These are phyloP conservation scores for Goniomonas avonlea DNA, from an alignment of 78 protist species.

Conservation along the genomic window DNA sequence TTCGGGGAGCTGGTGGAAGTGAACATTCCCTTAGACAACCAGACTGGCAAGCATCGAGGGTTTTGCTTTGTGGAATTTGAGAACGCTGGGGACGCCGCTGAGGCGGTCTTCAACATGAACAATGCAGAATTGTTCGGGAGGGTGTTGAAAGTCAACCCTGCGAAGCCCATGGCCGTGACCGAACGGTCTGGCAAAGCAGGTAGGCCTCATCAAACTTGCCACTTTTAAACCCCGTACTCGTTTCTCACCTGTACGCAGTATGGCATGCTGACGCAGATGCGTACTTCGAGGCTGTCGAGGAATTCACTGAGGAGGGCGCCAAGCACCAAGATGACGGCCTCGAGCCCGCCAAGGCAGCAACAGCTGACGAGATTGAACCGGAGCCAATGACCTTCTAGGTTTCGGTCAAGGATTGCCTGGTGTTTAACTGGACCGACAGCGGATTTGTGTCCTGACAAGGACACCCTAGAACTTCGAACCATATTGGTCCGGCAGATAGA, in stretches of 20 bases:
- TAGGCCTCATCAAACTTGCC: no score
- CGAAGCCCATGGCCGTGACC: constrained; percentile 18
- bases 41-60: constrained; percentile 30
- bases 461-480: no score
- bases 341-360: no score
- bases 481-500: no score
- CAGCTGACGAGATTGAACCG: no score
- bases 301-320: no score
- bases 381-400: no score
- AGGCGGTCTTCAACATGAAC: constrained; percentile 24
- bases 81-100: not conserved
- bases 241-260: not conserved
- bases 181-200: not conserved
- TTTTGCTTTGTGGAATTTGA: constrained; percentile 40
- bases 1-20: constrained; percentile 30
- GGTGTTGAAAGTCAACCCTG: constrained; percentile 8
- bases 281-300: no score
- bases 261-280: constrained; percentile 24
- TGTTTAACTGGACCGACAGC: no score
- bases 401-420: no score
- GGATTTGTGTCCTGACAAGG: no score
- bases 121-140: constrained; percentile 15
- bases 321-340: no score
- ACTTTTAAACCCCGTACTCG: not conserved
- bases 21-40: constrained; percentile 30